Base-by-base conservation (phyloP, 2,329 filamentous ascomycete species). In the Neophaeococcomyces aloes region DNA sequence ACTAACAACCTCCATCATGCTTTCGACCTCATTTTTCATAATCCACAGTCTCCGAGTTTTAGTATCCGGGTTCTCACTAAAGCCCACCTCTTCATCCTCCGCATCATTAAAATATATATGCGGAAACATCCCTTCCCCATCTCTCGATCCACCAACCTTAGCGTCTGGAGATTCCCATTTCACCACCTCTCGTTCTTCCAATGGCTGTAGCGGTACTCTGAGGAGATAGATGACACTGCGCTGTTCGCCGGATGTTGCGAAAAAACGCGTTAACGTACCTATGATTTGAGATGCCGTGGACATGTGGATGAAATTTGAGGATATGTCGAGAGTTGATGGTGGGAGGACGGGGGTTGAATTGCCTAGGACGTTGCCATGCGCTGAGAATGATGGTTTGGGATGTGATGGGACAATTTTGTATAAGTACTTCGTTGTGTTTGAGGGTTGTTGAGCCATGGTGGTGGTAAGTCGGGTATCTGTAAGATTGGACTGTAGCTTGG, bases 401-500 rank as follows among this genome's bases (percentile, higher is more conserved):
- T 3, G 59, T 7, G 62, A 64, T 14, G 63, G 58, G 7, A 64
- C 45, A 34, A 65, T 57, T 46, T 65, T 65, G 51, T 65, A 65
- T 46, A 65, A 44, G 43, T 59, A 65, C 18, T 30, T 19, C 23
- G 10, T 27, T 5, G 23, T 10, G 23, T 27, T 27, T 27, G 23
- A 27, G 10, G 23, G 10, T 10, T 27, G 23, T 5, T 27, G 5
- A 10, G 23, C 10, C 23, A 27, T 27, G 23, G 5, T 27, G 10
- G 10, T n/a, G 10, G 23, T 27, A 27, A 27, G 5, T 6, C 23
- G 10, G 10, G 23, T n/a, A 27, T 10, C 23, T 27, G 23, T 10
- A 10, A n/a, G n/a, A n/a, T n/a, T n/a, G n/a, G n/a, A n/a, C n/a
- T n/a, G n/a, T n/a, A n/a, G n/a, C n/a, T n/a, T n/a, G n/a, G n/a